phyloP scores from a whole-genome alignment of 805 yeast genomes.

The Lachancea sp. region DNA sequence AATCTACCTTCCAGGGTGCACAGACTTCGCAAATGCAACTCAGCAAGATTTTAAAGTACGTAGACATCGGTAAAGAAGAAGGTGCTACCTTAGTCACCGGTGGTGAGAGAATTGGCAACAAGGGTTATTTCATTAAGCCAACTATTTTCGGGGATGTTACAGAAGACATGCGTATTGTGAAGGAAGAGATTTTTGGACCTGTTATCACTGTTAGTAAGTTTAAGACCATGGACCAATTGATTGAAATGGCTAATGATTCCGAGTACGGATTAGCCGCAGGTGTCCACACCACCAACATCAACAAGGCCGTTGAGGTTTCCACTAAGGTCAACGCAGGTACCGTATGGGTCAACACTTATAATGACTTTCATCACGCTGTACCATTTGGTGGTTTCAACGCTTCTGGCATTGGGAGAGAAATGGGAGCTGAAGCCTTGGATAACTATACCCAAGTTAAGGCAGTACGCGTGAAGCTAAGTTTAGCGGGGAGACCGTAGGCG shows the following conservation, averaged over 20 bases:
- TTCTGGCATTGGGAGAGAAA: slow-evolving; percentile 91
- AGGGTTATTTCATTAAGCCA: slow-evolving; percentile 67
- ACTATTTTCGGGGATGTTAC: slow-evolving; percentile 67
- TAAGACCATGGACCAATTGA: slow-evolving; percentile 73
- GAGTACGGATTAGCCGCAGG: slow-evolving; percentile 89
- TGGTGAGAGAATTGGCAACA: slow-evolving; percentile 54
- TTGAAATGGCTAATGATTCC: slow-evolving; percentile 71
- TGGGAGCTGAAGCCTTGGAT: slow-evolving; percentile 82
- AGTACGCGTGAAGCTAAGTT: slow-evolving; percentile 45
- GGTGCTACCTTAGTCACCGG: slow-evolving; percentile 76
- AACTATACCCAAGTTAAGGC: slow-evolving; percentile 84
- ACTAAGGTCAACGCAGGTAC: slow-evolving; percentile 78
- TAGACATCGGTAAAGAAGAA: slow-evolving; percentile 70
- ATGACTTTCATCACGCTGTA: slow-evolving; percentile 78
- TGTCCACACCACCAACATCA: slow-evolving; percentile 69
- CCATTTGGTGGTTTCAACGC: slow-evolving; percentile 92
- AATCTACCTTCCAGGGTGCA: slow-evolving; percentile 80
- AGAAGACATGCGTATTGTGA: slow-evolving; percentile 61
- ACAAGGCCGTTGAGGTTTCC: slow-evolving; percentile 70
- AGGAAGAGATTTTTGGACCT: slow-evolving; percentile 87
- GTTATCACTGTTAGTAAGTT: slow-evolving; percentile 81
- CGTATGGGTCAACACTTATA: slow-evolving; percentile 86
- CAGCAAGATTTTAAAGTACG: slow-evolving; percentile 68
- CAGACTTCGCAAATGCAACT: slow-evolving; percentile 79
- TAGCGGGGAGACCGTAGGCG: neutral